These are phyloP conservation scores for Quillaja saponaria DNA, from an alignment of 306 rosid genomes.

Conservation along the genomic window DNA sequence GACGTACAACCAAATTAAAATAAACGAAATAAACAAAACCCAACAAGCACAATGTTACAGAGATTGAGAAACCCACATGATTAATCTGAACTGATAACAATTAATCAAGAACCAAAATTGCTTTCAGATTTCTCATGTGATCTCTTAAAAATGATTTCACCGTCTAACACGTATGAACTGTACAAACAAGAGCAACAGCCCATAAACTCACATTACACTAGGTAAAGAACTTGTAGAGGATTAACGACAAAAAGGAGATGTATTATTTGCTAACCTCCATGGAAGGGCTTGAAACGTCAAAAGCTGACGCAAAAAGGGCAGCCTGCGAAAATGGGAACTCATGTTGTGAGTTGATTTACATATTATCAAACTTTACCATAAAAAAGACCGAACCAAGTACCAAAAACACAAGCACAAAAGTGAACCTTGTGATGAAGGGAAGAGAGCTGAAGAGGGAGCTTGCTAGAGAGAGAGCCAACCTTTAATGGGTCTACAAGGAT, in stretches of 20 bases:
- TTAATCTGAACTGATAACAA: conserved; percentile 23
- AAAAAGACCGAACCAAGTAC: conserved; percentile 30
- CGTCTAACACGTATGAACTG: conserved; percentile 20
- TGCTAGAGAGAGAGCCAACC: conserved; percentile 25
- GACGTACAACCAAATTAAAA: conserved; percentile 25
- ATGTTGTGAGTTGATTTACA: conserved; percentile 47
- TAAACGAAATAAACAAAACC: conserved; percentile 30
- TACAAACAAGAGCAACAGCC: conserved; percentile 31
- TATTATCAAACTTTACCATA: conserved; percentile 25
- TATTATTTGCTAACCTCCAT: conserved; percentile 43
- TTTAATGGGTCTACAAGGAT: conserved; percentile 33
- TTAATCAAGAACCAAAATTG: conserved; percentile 33
- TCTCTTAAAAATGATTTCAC: conserved; percentile 16
- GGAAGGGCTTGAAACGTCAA: conserved; percentile 39
- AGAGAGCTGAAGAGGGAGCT: conserved; percentile 20
- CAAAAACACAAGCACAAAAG: conserved; percentile 24
- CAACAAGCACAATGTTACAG: conserved; percentile 28
- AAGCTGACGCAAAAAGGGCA: conserved; percentile 46
- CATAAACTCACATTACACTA: conserved; percentile 25
- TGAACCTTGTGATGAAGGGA: conserved; percentile 36
- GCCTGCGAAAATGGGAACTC: conserved; percentile 54
- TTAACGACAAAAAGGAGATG: conserved; percentile 23
- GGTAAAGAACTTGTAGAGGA: conserved; percentile 22
- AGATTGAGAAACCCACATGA: conserved; percentile 30
- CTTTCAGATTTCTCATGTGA: conserved; percentile 28